These are phyloP conservation scores for Wickerhamiella alocasiicola DNA, from an alignment of 805 yeast species.

Conservation along the genomic window DNA sequence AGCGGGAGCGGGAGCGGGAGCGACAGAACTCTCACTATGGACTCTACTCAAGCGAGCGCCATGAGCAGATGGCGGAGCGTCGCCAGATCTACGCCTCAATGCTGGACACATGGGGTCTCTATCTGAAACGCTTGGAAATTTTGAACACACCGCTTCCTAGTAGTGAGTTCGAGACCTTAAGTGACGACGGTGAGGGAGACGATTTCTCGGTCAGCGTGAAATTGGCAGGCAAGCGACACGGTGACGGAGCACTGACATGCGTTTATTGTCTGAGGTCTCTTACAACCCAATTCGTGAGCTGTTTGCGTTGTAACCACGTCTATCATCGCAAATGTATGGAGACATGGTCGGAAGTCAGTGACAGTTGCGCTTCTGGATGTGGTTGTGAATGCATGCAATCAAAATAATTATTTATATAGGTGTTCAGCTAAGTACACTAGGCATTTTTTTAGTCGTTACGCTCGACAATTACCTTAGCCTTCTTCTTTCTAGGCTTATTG, in stretches of 20 bases:
- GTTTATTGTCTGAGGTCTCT: slow-evolving; percentile 53
- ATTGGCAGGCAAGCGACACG: slow-evolving; percentile 10
- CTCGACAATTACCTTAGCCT: slow-evolving; percentile 20
- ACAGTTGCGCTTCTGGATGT: slow-evolving; percentile 75
- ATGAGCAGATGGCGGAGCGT: slow-evolving; percentile 2
- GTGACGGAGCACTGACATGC: slow-evolving; percentile 35
- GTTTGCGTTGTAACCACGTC: slow-evolving; percentile 67
- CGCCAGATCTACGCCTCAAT: slow-evolving; percentile 66
- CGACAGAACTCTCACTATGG: background rate
- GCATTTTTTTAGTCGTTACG: background rate
- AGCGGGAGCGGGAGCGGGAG: background rate
- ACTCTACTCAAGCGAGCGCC: background rate
- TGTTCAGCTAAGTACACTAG: background rate
- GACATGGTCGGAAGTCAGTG: slow-evolving; percentile 56
- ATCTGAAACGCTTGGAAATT: slow-evolving; percentile 65
- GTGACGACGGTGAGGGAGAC: background rate
- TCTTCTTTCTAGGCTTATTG: slow-evolving; percentile 18
- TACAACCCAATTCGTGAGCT: slow-evolving; percentile 47
- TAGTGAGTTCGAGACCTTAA: slow-evolving; percentile 1
- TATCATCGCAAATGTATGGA: slow-evolving; percentile 68
- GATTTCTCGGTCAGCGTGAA: slow-evolving; percentile 10
- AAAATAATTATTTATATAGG: slow-evolving; percentile 22
- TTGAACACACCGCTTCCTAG: slow-evolving; percentile 32
- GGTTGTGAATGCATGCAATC: slow-evolving; percentile 48
- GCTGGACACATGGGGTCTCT: slow-evolving; percentile 71